A percentile compares a stretch with the other conserved stretches of the same genome.
Conservation (phyloP, 345 rosid species). For the Hevea brasiliensis region DNA sequence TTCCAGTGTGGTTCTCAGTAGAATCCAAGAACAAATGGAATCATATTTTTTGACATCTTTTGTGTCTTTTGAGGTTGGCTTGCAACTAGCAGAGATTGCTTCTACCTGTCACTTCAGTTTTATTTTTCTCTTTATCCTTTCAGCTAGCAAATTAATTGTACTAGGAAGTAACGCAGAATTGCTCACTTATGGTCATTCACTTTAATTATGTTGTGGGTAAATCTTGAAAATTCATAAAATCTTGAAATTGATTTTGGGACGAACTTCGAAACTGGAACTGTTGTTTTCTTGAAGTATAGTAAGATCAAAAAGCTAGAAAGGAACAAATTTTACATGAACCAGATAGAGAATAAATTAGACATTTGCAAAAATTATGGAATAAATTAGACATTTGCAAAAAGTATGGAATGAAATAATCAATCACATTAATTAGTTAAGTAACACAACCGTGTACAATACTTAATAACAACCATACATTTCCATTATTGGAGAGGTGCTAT, state of each 20-base stretch:
- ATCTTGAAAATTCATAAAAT: no score
- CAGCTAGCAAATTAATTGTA: no score
- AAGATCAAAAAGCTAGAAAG: neutral
- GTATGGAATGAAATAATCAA: conserved; percentile 21
- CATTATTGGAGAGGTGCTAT: conserved; percentile 26
- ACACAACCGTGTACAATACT: conserved; percentile 24
- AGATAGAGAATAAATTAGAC: neutral
- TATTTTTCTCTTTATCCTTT: no score
- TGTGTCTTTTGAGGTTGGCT: neutral
- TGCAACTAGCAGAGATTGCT: neutral
- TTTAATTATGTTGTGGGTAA: no score
- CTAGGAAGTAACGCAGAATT: no score
- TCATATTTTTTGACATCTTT: neutral
- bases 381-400: neutral
- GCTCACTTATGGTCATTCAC: no score
- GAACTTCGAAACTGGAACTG: no score
- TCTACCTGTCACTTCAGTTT: no score
- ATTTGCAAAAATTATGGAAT: neutral
- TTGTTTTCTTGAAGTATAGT: no score
- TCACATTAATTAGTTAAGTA: conserved; percentile 18
- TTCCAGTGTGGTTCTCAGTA: neutral
- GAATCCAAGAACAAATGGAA: neutral
- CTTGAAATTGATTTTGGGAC: no score
- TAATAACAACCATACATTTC: conserved; percentile 13
- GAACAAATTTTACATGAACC: no score